Evolutionary conservation across 2,329 filamentous ascomycete genomes (phyloP).

Genomic region (Xylariaceae sp.): DNA sequence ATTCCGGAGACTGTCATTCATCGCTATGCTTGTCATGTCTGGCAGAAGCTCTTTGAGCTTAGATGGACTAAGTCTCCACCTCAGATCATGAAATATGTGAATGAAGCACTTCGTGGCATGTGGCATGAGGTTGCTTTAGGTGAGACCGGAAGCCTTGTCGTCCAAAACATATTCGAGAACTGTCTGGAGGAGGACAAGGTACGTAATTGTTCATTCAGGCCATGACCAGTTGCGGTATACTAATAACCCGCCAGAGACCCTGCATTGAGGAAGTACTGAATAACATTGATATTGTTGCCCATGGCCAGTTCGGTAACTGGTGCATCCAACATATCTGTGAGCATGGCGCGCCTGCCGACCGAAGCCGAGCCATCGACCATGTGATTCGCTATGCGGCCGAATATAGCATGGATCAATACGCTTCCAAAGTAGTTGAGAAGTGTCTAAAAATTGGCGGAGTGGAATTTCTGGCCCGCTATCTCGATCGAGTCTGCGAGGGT

Average conservation of each 20-base stretch:
- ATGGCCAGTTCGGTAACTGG: slow-evolving; percentile 99
- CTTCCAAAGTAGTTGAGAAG: slow-evolving; percentile 98
- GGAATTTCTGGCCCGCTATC: slow-evolving; percentile 88
- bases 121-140: slow-evolving; percentile 98
- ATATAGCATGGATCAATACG: slow-evolving; percentile 99
- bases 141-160: slow-evolving; percentile 94
- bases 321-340: slow-evolving; percentile 99
- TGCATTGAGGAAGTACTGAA: slow-evolving; percentile 94
- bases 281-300: slow-evolving; percentile 93
- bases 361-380: slow-evolving; percentile 89
- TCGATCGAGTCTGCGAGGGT: slow-evolving; percentile 90
- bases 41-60: slow-evolving; percentile 98
- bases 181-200: slow-evolving; percentile 98
- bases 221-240: neutral
- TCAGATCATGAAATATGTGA: slow-evolving; percentile 98
- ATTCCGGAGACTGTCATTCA: slow-evolving; percentile 98
- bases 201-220: slow-evolving; percentile 30
- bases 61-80: slow-evolving; percentile 92
- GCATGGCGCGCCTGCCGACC: slow-evolving; percentile 85
- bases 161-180: slow-evolving; percentile 99
- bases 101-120: slow-evolving; percentile 90
- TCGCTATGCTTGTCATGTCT: slow-evolving; percentile 97
- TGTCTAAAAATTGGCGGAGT: slow-evolving; percentile 92
- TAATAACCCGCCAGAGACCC: slow-evolving; percentile 62
- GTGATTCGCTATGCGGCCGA: slow-evolving; percentile 90